Conservation (phyloP, 1,139 yeast species). For the Geotrichum aggregatum region DNA sequence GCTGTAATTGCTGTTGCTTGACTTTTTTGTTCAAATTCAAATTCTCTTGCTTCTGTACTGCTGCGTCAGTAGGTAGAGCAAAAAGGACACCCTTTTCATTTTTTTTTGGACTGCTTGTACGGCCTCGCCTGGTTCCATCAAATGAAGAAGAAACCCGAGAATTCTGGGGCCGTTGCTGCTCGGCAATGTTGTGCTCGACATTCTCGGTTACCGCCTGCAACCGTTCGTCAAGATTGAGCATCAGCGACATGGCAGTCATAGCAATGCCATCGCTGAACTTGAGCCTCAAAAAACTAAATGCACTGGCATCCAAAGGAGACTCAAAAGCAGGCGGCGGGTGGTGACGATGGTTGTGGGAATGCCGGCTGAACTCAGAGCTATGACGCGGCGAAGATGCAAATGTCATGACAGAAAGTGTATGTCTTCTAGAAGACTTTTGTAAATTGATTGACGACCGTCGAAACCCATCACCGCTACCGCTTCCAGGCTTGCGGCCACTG, state of each 20-base stretch:
- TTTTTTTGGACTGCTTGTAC: neutral
- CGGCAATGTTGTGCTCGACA: too few relatives aligned
- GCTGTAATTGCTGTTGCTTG: neutral
- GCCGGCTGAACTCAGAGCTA: slow-evolving; percentile 4
- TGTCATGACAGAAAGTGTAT: slow-evolving; percentile 1
- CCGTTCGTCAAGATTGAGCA: slow-evolving; percentile 18
- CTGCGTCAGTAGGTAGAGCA: too few relatives aligned
- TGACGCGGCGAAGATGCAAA: neutral
- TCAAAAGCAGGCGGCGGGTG: neutral
- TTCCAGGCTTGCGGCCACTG: too few relatives aligned
- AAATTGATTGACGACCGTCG: neutral
- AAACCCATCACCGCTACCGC: neutral
- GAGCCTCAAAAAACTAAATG: neutral
- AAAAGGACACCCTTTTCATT: too few relatives aligned
- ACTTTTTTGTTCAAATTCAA: neutral
- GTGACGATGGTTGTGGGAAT: neutral
- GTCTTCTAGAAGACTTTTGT: neutral
- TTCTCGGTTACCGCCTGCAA: neutral
- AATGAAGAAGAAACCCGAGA: too few relatives aligned
- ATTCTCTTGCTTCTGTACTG: neutral
- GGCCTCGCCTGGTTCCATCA: neutral
- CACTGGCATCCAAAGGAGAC: neutral
- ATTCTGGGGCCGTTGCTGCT: neutral
- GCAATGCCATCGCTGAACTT: slow-evolving; percentile 9
- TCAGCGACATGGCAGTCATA: slow-evolving; percentile 15